phyloP scores from a whole-genome alignment of 192 early-diverging fungal species.

The Geranomyces michiganensis region DNA sequence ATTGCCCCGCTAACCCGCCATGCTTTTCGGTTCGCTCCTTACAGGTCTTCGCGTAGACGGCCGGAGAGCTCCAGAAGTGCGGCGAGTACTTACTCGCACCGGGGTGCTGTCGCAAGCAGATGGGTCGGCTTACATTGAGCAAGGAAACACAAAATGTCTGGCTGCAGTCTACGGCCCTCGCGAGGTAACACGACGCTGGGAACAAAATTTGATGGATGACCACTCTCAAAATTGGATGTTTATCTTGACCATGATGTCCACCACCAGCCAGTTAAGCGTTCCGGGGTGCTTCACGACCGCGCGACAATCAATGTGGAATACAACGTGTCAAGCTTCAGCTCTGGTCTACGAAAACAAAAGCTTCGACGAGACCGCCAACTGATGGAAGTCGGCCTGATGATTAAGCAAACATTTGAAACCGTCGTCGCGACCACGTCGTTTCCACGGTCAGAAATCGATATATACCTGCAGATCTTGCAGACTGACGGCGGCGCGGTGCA shows the following conservation, averaged over 20 bases:
- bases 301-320: slow-evolving; percentile 88
- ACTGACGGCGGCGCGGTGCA: slow-evolving; percentile 77
- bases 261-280: slow-evolving; percentile 58
- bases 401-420: slow-evolving; percentile 91
- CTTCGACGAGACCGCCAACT: slow-evolving; percentile 86
- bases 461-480: slow-evolving; percentile 91
- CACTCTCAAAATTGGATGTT: not conserved
- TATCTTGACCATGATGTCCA: too few species aligned
- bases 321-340: slow-evolving; percentile 88
- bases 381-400: slow-evolving; percentile 80
- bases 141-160: slow-evolving; percentile 94
- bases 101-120: slow-evolving; percentile 82
- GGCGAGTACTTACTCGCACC: slow-evolving; percentile 79
- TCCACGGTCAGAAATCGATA: slow-evolving; percentile 89
- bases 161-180: slow-evolving; percentile 91
- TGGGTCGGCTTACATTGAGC: slow-evolving; percentile 92
- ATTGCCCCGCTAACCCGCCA: too few species aligned
- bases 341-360: slow-evolving; percentile 81
- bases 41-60: slow-evolving; percentile 92
- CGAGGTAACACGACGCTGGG: slow-evolving; percentile 56
- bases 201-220: not conserved
- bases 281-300: slow-evolving; percentile 65
- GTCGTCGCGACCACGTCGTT: slow-evolving; percentile 75
- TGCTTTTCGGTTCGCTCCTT: not conserved
- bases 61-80: slow-evolving; percentile 83